Evolutionary conservation across 192 early-diverging fungal genomes (phyloP).

Genomic region (Pilobolus umbonatus): DNA sequence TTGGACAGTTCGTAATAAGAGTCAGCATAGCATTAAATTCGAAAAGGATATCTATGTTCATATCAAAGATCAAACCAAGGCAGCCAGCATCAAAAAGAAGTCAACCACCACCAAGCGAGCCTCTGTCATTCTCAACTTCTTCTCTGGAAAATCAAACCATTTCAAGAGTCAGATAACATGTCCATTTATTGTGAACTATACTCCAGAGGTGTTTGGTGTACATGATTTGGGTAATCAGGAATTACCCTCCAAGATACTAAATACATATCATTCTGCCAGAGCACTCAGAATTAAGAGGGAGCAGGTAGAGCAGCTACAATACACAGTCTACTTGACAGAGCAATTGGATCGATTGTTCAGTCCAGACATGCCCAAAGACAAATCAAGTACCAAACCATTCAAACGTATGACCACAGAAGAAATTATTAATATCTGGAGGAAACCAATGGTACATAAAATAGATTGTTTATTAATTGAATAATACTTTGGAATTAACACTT

Average conservation of each 20-base stretch:
- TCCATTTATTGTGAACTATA: neutral
- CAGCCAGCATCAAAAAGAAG: conserved; percentile 7
- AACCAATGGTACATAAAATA: too few relatives aligned
- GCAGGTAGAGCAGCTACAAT: neutral
- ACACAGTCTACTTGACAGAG: neutral
- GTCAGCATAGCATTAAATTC: conserved; percentile 46
- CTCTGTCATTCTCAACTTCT: conserved; percentile 11
- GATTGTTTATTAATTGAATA: too few relatives aligned
- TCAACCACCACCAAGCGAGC: neutral
- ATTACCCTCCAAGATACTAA: neutral
- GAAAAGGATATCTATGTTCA: conserved; percentile 54
- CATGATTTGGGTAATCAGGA: neutral
- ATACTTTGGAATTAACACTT: too few relatives aligned
- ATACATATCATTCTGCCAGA: neutral
- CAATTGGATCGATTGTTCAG: neutral
- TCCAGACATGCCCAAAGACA: too few relatives aligned
- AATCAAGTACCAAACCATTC: too few relatives aligned
- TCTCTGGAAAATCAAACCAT: neutral
- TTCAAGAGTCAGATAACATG: conserved; percentile 9
- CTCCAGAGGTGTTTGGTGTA: conserved; percentile 1
- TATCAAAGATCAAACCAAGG: conserved; percentile 40
- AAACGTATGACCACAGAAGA: too few relatives aligned
- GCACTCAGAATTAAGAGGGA: neutral
- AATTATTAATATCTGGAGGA: too few relatives aligned
- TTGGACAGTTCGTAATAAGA: conserved; percentile 54